Evolutionary conservation across 345 rosid species (phyloP), one percentile per base, ranked within the genome.

Genomic region (Camelina laxa): DNA sequence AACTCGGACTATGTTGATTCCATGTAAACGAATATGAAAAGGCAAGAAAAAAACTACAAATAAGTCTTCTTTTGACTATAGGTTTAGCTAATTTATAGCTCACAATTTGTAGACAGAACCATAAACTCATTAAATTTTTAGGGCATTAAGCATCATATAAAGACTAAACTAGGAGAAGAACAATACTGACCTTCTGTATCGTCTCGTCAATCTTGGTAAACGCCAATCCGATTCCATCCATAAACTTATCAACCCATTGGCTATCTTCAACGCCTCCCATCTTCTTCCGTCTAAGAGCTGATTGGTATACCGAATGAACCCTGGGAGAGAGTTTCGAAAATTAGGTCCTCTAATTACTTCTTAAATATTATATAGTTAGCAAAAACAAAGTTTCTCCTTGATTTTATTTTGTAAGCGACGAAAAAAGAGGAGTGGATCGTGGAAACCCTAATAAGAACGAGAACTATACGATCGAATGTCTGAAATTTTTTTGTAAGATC

Each of bases 191-290:
- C 78, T 74, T 74, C 7, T 38, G 73, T 50, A 75, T 67, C 5
- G 73, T 14, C 67, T 75, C 55, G 27, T 75, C 73, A 60, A n/a
- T 67, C n/a, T 57, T 66, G 51, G 44, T 36, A 16, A 74, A 58
- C 17, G 41, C 78, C 30, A 14, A 1, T 33, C 60, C 79, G 35
- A 67, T 20, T 50, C 68, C 72, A 27, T 75, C 63, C n/a, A 75
- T 49, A 0, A 67, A 19, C 30, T 50, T 14, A 67, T 67, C 79
- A 67, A 67, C 4, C 74, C 74, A 75, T 0, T 51, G 10, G 51
- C 5, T 19, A 19, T 39, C 47, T 27, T 67, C 62, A 27, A 38
- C 22, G 47, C 48, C 17, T 60, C 47, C 69, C 79, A 75, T 75
- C 10, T 27, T 60, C 61, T 67, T 67, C 65, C 35, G 4, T 31